Conservation (phyloP, 1,284 basidiomycete species). For the Ustilago sp. region DNA sequence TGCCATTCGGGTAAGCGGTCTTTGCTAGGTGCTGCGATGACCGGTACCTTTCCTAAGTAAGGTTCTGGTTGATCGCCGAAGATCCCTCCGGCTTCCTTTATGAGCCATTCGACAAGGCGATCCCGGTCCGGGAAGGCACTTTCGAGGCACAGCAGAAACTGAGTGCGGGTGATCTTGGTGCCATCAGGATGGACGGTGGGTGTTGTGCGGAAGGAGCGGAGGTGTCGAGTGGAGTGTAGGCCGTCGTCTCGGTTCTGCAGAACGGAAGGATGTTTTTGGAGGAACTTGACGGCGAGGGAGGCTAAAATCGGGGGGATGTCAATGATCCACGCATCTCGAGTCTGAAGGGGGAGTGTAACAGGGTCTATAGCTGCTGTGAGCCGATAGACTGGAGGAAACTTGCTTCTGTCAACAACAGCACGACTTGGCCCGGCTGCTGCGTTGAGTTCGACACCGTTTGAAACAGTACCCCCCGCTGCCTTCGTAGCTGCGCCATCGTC, state of each 20-base stretch:
- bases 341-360: constrained; percentile 64
- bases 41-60: constrained; percentile 77
- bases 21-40: constrained; percentile 78
- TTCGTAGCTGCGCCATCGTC: neutral
- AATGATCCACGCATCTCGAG: constrained; percentile 84
- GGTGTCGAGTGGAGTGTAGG: constrained; percentile 48
- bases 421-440: constrained; percentile 29
- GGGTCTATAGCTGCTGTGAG: constrained; percentile 70
- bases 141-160: constrained; percentile 48
- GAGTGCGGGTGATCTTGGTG: constrained; percentile 4
- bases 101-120: constrained; percentile 32
- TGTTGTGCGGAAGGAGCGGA: constrained; percentile 55
- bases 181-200: constrained; percentile 5
- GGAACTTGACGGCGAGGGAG: constrained; percentile 40
- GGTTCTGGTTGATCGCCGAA: constrained; percentile 33
- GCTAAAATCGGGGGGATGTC: constrained; percentile 74
- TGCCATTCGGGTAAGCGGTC: constrained; percentile 75
- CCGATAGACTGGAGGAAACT: constrained; percentile 63
- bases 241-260: constrained; percentile 50
- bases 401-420: neutral
- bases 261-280: constrained; percentile 31
- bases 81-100: neutral
- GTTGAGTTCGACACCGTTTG: constrained; percentile 27
- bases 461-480: neutral
- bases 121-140: constrained; percentile 24